Conservation (phyloP, 108 stramenopile genomes). For the Cyclotella atomus region DNA sequence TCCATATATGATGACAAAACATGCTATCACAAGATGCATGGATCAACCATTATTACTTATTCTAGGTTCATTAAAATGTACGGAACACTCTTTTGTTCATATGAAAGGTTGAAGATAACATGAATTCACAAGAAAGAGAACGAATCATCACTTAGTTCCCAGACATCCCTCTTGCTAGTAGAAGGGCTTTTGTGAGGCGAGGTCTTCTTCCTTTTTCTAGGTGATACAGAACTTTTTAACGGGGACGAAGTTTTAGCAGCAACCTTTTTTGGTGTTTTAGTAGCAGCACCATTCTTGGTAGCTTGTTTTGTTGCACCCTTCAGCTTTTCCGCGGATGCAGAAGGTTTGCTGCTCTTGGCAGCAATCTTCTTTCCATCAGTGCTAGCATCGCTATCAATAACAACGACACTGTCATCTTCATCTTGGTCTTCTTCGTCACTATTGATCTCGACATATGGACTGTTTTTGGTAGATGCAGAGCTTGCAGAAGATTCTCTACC, state of each 20-base stretch:
- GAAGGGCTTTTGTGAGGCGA: slow-evolving; percentile 14
- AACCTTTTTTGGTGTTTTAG: neutral
- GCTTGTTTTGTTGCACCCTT: neutral
- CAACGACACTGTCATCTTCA: slow-evolving; percentile 12
- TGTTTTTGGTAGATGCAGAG: neutral
- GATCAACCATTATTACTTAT: no score
- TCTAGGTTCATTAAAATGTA: no score
- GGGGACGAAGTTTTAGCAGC: slow-evolving; percentile 1
- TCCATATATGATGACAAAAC: no score
- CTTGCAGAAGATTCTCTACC: neutral
- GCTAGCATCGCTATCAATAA: neutral
- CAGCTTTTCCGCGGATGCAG: neutral
- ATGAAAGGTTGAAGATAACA: no score
- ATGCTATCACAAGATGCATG: no score
- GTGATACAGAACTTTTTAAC: slow-evolving; percentile 8
- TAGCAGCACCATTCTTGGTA: neutral
- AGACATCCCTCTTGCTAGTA: neutral
- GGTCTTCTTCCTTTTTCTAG: slow-evolving; percentile 18
- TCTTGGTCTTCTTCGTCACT: slow-evolving; percentile 39
- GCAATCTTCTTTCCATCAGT: neutral
- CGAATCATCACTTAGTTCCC: slow-evolving; percentile 23
- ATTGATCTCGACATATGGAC: slow-evolving; percentile 12
- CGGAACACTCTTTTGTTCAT: no score
- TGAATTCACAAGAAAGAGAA: slow-evolving; percentile 15
- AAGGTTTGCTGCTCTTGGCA: neutral